Evolutionary conservation across 2,329 filamentous ascomycete species (phyloP), one percentile per base, ranked within the genome.

Genomic region (Microdochium trichocladiopsis): DNA sequence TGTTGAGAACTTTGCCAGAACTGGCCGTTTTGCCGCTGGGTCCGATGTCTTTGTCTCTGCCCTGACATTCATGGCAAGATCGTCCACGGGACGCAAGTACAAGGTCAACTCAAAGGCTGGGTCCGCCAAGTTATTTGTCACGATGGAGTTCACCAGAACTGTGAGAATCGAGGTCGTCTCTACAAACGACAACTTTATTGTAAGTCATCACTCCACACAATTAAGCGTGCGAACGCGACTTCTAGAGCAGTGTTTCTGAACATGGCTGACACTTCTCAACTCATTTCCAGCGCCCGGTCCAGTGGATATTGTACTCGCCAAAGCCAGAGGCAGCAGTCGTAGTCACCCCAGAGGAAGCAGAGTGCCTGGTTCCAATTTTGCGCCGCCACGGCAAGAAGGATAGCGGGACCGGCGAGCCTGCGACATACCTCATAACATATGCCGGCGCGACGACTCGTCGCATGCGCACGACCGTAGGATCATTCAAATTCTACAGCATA

Each of bases 311-410:
- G 0, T 84, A 76, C 72, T 78, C 74, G 52, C 55, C 58, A 0
- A n/a, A 57, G 0, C 66, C 68, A 0, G 61, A 77, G 6, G 72
- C 69, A 0, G 84, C 76, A 0, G 53, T 88, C 0, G 61, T 87
- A 2, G 61, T 88, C 2, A 80, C 78, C 11, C 79, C 83, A 0
- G 83, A 87, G 56, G 84, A 88, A 61, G 80, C 76, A 0, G 80
- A 88, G 50, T 47, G 59, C 0, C 56, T 87, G 0, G 71, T 87
- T 3, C 72, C 72, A 0, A 58, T 74, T 0, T 56, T 84, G 11
- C 62, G 63, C 1, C 50, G 51, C 0, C 23, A 43, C 24, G 1
- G 28, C 50, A 1, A 53, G 9, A 10, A 28, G 25, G 6, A 25
- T 43, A 14, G 10, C 22, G n/a, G 53, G 52, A 2, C 36, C 8